These are phyloP conservation scores for Ormosia emarginata DNA, from an alignment of 306 rosid genomes.

Conservation along the genomic window DNA sequence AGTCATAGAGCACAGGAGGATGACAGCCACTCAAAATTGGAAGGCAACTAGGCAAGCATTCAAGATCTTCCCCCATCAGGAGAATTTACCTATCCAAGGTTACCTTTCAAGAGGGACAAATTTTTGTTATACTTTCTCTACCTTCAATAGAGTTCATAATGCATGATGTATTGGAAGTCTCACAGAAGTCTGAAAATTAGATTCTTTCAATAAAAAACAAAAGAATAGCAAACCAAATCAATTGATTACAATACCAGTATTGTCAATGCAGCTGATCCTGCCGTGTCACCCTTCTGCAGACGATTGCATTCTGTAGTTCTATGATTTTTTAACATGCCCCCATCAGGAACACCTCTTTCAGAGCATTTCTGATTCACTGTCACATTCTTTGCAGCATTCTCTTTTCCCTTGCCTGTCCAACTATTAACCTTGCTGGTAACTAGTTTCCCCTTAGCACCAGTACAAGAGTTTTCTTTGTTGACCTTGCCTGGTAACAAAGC, in stretches of 20 bases:
- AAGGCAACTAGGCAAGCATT: background rate
- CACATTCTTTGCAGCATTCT: slow-evolving; percentile 39
- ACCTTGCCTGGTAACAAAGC: slow-evolving; percentile 35
- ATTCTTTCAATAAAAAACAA: background rate
- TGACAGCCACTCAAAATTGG: background rate
- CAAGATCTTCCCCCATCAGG: background rate
- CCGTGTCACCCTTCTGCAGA: slow-evolving; percentile 21
- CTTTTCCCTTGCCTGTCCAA: slow-evolving; percentile 41
- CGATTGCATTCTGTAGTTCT: slow-evolving; percentile 20
- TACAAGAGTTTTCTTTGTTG: slow-evolving; percentile 16
- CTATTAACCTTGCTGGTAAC: slow-evolving; percentile 19
- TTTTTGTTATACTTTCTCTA: background rate
- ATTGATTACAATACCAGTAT: slow-evolving; percentile 20
- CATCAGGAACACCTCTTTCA: slow-evolving; percentile 34
- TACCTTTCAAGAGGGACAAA: background rate
- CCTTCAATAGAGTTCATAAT: background rate
- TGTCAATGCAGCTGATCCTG: slow-evolving; percentile 29
- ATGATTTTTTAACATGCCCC: slow-evolving; percentile 22
- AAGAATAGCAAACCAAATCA: background rate
- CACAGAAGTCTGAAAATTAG: background rate
- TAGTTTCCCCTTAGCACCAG: slow-evolving; percentile 38
- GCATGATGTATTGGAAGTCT: background rate
- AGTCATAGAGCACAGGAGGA: background rate
- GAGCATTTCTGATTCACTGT: slow-evolving; percentile 36
- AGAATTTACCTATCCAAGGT: background rate